Evolutionary conservation across 306 rosid species (phyloP), one percentile per base, ranked within the genome.

Genomic region (Mimosa bimucronata): DNA sequence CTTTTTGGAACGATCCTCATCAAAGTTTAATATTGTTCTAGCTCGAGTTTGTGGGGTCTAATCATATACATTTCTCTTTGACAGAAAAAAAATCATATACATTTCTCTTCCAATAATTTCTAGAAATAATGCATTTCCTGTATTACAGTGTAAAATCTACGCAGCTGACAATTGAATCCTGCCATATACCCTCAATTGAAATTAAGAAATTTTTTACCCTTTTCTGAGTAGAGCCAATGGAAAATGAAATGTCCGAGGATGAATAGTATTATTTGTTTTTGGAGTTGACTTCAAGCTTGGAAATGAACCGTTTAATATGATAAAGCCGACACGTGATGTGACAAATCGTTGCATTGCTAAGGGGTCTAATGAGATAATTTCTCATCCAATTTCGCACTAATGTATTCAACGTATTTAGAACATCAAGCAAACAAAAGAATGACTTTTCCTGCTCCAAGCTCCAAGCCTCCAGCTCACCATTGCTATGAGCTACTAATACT

Each of bases 231-330:
- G 15, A 57, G 21, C 13, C 6, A 4, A 23, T 23, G 64, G 64
- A 57, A 57, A 55, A 4, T 55, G 34, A 26, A 25, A 31, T 60
- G 19, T 25, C 34, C n/a, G 53, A 46, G 53, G 53, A 46, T 46
- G 53, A 46, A 10, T 1, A 62, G 6, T 28, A 61, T 1, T 29
- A 7, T 40, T 60, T 41, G 80, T 73, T 30, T 15, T 53, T 71
- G 42, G 82, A 73, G 70, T 28, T 23, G 73, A 23, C 30, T 77
- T 73, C 76, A 68, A 75, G 75, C 50, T 83, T 81, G 77, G 79
- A 78, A 61, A 84, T 4, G 88, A 77, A 84, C 66, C 30, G 74
- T 74, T 76, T 80, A 60, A 60, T 34, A 34, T 50, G 31, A 16
- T 9, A 61, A 34, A 29, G 76, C 73, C 65, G 57, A 76, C 5